Conservation (phyloP, 768 basidiomycete genomes). For the Rhodosporidiobolus odoratus region DNA sequence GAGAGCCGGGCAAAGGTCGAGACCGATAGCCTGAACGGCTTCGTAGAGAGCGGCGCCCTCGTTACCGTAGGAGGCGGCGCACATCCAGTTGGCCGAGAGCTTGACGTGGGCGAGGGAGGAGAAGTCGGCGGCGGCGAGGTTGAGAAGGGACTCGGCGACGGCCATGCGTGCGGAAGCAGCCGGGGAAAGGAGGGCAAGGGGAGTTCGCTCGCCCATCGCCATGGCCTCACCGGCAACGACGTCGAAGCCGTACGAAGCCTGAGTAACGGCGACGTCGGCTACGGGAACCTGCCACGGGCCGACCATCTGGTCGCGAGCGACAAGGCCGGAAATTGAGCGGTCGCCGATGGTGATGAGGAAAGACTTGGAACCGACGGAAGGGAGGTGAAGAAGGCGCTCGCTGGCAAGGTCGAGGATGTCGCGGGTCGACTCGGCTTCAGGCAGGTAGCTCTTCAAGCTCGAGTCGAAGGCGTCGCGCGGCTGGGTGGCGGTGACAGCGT, state of each 20-base stretch:
- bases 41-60: conserved; percentile 86
- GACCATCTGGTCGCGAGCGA: conserved; percentile 96
- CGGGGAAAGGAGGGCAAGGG: conserved; percentile 76
- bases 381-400: conserved; percentile 77
- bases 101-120: conserved; percentile 69
- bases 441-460: conserved; percentile 61
- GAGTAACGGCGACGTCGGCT: conserved; percentile 92
- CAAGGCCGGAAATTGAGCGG: conserved; percentile 84
- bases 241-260: conserved; percentile 88
- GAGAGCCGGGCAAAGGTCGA: conserved; percentile 86
- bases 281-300: conserved; percentile 98
- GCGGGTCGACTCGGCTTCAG: conserved; percentile 47
- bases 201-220: conserved; percentile 97
- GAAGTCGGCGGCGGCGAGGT: conserved; percentile 74
- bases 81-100: conserved; percentile 99
- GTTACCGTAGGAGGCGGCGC: conserved; percentile 73
- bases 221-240: conserved; percentile 83
- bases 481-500: conserved; percentile 55
- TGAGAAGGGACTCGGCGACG: conserved; percentile 86
- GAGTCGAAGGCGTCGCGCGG: conserved; percentile 61
- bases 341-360: conserved; percentile 99
- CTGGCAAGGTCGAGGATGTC: conserved; percentile 55
- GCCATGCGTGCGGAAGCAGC: conserved; percentile 94
- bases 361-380: conserved; percentile 88
- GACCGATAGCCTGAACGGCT: conserved; percentile 74